Conservation (phyloP, 192 early-diverging fungal species). For the Thamnidium elegans region DNA sequence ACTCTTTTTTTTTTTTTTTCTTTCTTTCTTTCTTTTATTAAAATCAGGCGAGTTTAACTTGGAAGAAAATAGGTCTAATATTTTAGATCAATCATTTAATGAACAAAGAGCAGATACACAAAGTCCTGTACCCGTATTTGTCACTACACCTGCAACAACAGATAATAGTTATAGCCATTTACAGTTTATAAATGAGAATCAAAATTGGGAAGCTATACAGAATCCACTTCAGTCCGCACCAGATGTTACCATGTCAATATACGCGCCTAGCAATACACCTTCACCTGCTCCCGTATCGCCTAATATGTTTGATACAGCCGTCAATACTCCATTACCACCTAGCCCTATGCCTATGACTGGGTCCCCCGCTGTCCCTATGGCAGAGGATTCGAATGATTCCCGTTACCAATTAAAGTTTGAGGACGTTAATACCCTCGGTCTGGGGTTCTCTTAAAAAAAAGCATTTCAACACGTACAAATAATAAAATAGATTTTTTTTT, state of each 20-base stretch:
- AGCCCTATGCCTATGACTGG: slow-evolving; percentile 11
- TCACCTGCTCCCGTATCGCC: not conserved
- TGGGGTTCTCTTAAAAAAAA: slow-evolving; percentile 4
- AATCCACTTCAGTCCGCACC: not conserved
- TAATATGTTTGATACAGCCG: not conserved
- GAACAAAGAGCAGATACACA: not conserved
- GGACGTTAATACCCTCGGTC: slow-evolving; percentile 12
- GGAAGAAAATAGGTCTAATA: not conserved
- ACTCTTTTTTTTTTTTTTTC: not conserved
- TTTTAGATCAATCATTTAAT: not conserved
- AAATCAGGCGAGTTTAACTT: no score
- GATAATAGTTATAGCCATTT: not conserved
- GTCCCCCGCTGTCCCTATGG: not conserved
- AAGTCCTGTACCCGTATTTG: not conserved
- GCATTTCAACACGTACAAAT: no score
- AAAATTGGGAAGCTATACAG: not conserved
- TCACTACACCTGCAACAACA: not conserved
- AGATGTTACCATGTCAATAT: slow-evolving; percentile 3
- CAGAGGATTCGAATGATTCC: slow-evolving; percentile 5
- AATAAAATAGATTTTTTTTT: no score
- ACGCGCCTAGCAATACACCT: not conserved
- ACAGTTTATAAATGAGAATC: not conserved
- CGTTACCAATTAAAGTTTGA: slow-evolving; percentile 13
- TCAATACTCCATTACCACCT: slow-evolving; percentile 10
- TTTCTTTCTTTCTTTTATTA: not conserved